Percentiles rank a stretch among this genome's conserved stretches.
These are phyloP conservation scores for Metschnikowia dekortorum DNA, from an alignment of 805 yeast species.

Conservation along the genomic window DNA sequence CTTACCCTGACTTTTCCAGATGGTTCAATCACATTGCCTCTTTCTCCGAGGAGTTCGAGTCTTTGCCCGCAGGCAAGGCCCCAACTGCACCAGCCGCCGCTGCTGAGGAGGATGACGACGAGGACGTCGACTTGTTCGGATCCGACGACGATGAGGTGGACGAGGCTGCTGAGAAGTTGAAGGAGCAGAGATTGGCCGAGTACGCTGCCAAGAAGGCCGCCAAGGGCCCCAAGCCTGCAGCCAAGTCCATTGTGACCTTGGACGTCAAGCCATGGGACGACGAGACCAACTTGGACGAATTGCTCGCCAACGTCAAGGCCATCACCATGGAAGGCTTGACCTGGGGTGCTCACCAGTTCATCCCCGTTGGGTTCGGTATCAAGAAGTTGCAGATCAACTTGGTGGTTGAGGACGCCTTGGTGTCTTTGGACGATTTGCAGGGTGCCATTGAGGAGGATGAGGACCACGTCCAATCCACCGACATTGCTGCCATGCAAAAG, in stretches of 20 bases:
- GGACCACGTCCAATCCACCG: conserved; percentile 99
- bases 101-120: conserved; percentile 70
- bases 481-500: conserved; percentile 97
- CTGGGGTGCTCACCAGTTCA: conserved; percentile 97
- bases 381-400: conserved; percentile 97
- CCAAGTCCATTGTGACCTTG: conserved; percentile 93
- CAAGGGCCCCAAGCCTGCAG: conserved; percentile 97
- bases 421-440: conserved; percentile 88
- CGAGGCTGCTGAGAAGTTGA: conserved; percentile 94
- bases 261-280: conserved; percentile 99
- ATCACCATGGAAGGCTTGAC: conserved; percentile 87
- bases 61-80: conserved; percentile 75
- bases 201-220: conserved; percentile 97
- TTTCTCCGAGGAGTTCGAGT: conserved; percentile 76
- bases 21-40: conserved; percentile 99
- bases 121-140: conserved; percentile 93
- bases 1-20: conserved; percentile 93
- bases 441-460: conserved; percentile 79
- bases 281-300: conserved; percentile 90
- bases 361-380: conserved; percentile 99
- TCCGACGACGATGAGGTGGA: conserved; percentile 93
- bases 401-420: conserved; percentile 96
- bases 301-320: conserved; percentile 81
- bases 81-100: conserved; percentile 44
- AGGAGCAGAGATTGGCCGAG: conserved; percentile 96